phyloP scores from a whole-genome alignment of 2,329 filamentous ascomycete species.

The Exophiala sp. region DNA sequence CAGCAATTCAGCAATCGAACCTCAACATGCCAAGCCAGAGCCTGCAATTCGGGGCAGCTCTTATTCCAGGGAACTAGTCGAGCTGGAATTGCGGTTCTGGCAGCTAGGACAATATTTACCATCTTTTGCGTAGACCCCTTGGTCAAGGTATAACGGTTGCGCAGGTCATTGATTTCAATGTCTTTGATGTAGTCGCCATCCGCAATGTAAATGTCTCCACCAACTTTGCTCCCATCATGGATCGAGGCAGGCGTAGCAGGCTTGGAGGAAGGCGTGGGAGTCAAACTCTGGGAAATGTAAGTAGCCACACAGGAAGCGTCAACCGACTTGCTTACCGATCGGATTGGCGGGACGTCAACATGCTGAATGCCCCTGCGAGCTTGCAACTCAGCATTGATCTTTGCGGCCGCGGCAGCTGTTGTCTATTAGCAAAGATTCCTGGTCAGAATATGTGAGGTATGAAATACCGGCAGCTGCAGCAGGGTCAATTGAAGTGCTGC shows the following conservation, averaged over 20 bases:
- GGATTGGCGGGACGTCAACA: conserved; percentile 79
- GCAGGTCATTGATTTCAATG: conserved; percentile 96
- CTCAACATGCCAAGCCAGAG: too few species aligned
- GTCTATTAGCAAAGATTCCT: conserved; percentile 25
- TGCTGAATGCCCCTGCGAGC: conserved; percentile 86
- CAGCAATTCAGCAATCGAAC: too few species aligned
- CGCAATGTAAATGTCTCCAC: conserved; percentile 85
- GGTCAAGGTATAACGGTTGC: conserved; percentile 93
- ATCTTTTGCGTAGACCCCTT: conserved; percentile 98
- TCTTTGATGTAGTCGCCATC: conserved; percentile 98
- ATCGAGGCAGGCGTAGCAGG: conserved; percentile 48
- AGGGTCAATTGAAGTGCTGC: conserved; percentile 56
- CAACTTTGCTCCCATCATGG: conserved; percentile 56
- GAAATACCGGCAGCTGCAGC: conserved; percentile 71
- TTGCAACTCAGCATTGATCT: conserved; percentile 76
- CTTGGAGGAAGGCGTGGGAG: conserved; percentile 36
- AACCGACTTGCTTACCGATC: conserved; percentile 43
- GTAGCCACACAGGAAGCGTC: background rate
- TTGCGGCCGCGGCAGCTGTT: conserved; percentile 77
- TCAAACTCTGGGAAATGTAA: conserved; percentile 9
- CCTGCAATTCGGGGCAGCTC: too few species aligned
- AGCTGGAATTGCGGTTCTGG: too few species aligned
- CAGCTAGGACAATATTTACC: too few species aligned
- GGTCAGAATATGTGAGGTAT: background rate
- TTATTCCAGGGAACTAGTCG: too few species aligned